Base-by-base conservation (phyloP, 179 eudicot genomes). In the Silene noctiflora region DNA sequence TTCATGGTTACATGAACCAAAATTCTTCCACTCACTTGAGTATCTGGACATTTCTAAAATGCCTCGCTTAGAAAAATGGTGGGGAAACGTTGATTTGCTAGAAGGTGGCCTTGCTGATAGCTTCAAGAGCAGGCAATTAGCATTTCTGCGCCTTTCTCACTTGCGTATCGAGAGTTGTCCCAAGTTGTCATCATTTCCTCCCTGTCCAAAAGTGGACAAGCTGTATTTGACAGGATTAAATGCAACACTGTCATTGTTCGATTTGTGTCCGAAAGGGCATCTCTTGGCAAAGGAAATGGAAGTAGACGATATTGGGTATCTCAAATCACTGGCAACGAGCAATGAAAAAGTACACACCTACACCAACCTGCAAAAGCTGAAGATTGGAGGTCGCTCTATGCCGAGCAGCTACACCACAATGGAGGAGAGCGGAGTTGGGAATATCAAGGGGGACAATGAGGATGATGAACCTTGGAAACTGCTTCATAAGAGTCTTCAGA, bases 1-100 rank as follows among this genome's bases (percentile, higher is more conserved):
- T 8, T 29, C 65, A 44, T 29, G 25, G 12, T 16, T 44, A 8
- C n/a, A 14, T 58, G 73, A 53, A 13, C 12, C 19, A 6, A 5
- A 1, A 27, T 66, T 76, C 77, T 72, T 76, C 16, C 83, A 77
- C 2, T 66, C 75, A 7, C 80, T 81, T 48, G 75, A 81, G 51
- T 14, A n/a, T 19, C 77, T 81, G 7, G 6, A 31, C 4, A 22
- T 81, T 8, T 3, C 2, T 2, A 3, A n/a, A 0, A 6, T 77
- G 39, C 21, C 44, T 12, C 39, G 73, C 42, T 62, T 81, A 42
- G 55, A 62, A 68, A 74, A 63, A 3, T 81, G 76, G 81, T 73
- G 81, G 75, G 46, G 42, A 48, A 27, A 9, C 62, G 13, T 24
- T 1, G 56, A 42, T 68, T 17, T 5, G 46, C 20, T 16, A 7